Percentiles rank a stretch among this genome's conserved stretches.
phyloP scores from a whole-genome alignment of 495 filamentous ascomycete species.

The Rhypophila decipiens region DNA sequence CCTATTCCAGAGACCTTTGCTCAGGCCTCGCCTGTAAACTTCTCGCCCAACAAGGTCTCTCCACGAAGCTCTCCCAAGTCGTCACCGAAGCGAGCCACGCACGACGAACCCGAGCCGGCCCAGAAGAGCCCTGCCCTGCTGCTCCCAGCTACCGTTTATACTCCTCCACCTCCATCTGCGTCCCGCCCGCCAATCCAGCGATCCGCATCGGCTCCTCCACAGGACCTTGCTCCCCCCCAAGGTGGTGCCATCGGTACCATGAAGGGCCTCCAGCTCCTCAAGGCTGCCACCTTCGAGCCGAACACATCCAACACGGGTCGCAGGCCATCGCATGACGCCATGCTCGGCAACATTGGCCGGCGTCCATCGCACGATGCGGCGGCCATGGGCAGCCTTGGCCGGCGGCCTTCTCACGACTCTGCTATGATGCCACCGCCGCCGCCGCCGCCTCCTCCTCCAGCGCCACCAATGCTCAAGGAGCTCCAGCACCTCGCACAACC shows the following conservation, averaged over 20 bases:
- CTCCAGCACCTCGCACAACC: constrained; percentile 74
- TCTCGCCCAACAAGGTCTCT: constrained; percentile 10
- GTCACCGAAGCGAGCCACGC: neutral
- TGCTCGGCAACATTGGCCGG: constrained; percentile 4
- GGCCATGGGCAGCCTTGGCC: constrained; percentile 16
- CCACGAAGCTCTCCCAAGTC: constrained; percentile 10
- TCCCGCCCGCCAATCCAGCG: constrained; percentile 41
- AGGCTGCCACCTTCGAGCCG: neutral
- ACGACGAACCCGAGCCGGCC: constrained; percentile 12
- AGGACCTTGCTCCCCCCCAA: constrained; percentile 39
- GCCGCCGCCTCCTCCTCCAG: constrained; percentile 45
- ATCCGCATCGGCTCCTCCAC: constrained; percentile 69
- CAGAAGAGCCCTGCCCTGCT: constrained; percentile 28
- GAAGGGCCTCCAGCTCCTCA: constrained; percentile 34
- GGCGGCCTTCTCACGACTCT: constrained; percentile 27
- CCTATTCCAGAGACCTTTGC: constrained; percentile 52
- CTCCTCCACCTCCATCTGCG: constrained; percentile 38
- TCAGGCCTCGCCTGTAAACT: constrained; percentile 18
- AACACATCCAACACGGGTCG: constrained; percentile 5
- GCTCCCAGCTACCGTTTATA: constrained; percentile 60
- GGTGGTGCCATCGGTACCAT: constrained; percentile 43
- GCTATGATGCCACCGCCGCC: constrained; percentile 38
- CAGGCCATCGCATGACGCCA: constrained; percentile 7
- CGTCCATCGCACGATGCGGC: constrained; percentile 51
- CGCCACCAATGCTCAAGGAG: constrained; percentile 64